Conservation (phyloP, 2,329 filamentous ascomycete genomes). For the Pseudogymnoascus sp. region DNA sequence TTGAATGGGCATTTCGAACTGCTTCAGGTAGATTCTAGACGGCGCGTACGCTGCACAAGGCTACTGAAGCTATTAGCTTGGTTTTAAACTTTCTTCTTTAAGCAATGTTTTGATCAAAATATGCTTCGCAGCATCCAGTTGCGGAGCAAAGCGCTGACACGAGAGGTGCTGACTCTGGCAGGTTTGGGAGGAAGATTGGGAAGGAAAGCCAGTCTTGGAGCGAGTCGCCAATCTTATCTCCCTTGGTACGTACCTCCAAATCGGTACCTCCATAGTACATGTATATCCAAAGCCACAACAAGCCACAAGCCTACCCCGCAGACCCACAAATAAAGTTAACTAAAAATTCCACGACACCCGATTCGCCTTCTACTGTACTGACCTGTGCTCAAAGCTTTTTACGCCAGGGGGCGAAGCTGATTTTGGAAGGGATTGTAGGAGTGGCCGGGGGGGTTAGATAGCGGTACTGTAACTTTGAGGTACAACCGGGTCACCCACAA, state of each 20-base stretch:
- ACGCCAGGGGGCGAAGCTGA: no score
- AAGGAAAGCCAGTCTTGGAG: neutral
- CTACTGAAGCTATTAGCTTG: constrained; percentile 20
- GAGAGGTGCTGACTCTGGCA: neutral
- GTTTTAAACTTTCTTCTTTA: constrained; percentile 17
- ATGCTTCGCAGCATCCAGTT: constrained; percentile 12
- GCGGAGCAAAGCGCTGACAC: neutral
- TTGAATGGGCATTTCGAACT: neutral
- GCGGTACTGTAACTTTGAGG: no score
- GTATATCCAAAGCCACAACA: neutral
- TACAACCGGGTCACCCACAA: no score
- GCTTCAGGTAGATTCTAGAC: neutral
- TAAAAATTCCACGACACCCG: neutral
- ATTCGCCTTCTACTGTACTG: neutral
- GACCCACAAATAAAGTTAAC: neutral
- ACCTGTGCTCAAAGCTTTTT: no score
- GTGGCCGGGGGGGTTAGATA: no score
- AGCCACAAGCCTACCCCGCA: neutral
- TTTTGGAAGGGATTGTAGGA: no score
- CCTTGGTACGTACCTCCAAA: neutral
- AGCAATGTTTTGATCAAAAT: constrained; percentile 18
- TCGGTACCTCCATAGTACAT: neutral
- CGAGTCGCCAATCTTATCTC: neutral
- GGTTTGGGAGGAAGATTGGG: neutral
- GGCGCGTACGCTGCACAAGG: neutral